Percentiles rank a stretch among this genome's conserved stretches.
Conservation (phyloP, 106 monocot genomes). For the Dendrobium huoshanense region DNA sequence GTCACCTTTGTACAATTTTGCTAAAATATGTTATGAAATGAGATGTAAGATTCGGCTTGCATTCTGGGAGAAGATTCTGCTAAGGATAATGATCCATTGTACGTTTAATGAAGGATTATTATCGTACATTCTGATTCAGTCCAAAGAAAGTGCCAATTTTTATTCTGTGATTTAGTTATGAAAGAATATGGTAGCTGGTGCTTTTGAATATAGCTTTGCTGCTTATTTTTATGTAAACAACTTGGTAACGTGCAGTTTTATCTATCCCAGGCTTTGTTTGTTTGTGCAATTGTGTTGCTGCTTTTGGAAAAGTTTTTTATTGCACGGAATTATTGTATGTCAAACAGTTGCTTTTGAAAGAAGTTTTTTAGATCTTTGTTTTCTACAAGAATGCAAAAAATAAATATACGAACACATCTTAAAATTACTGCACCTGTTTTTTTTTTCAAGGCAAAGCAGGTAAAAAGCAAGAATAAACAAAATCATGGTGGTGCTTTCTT, state of each 20-base stretch:
- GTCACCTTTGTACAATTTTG: not conserved
- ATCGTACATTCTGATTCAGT: not conserved
- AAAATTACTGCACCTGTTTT: not conserved
- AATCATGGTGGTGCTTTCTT: not conserved
- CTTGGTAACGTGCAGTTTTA: not conserved
- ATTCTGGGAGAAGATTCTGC: slow-evolving; percentile 4
- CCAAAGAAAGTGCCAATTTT: not conserved
- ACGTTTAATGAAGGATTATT: not conserved
- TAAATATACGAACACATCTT: not conserved
- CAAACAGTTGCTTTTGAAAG: not conserved
- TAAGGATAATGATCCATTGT: not conserved
- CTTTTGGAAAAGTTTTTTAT: not conserved
- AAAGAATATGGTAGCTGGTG: not conserved
- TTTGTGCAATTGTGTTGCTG: not conserved
- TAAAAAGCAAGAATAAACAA: not conserved
- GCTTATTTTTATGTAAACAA: not conserved
- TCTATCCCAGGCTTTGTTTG: not conserved
- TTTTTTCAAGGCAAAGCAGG: not conserved
- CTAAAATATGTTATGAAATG: not conserved
- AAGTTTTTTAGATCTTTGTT: not conserved
- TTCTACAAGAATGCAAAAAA: not conserved
- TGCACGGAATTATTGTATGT: not conserved
- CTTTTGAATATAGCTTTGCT: not conserved
- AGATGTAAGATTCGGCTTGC: not conserved
- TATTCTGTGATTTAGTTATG: not conserved